These are phyloP conservation scores for Lyophyllum semitale DNA, from an alignment of 768 basidiomycete genomes.

Conservation along the genomic window DNA sequence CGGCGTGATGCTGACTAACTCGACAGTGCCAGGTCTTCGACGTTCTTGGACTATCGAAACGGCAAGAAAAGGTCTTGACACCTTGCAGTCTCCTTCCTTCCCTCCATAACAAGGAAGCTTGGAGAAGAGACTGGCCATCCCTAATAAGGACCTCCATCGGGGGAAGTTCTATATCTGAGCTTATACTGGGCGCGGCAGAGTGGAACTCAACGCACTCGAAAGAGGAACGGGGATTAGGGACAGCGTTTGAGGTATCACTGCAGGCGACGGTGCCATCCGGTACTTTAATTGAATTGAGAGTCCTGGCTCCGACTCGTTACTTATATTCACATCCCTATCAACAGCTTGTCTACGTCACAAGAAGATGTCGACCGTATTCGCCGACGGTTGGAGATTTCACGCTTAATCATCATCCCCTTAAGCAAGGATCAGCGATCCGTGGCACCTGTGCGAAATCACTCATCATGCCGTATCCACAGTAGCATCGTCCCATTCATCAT, in stretches of 20 bases:
- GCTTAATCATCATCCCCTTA: neutral
- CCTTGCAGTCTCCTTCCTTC: slow-evolving; percentile 45
- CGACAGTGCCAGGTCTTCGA: slow-evolving; percentile 51
- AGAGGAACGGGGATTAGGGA: neutral
- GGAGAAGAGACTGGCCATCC: slow-evolving; percentile 44
- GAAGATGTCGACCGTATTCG: neutral
- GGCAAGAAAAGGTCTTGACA: slow-evolving; percentile 44
- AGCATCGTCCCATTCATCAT: too few species aligned
- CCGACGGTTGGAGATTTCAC: neutral
- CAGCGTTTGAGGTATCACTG: neutral
- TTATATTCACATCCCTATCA: slow-evolving; percentile 3
- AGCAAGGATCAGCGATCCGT: neutral
- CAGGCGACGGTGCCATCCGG: neutral
- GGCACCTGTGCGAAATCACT: neutral
- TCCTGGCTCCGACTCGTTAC: neutral
- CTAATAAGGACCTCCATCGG: slow-evolving; percentile 45
- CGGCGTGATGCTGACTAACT: slow-evolving; percentile 44
- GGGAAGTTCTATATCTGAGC: slow-evolving; percentile 44
- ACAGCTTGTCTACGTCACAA: slow-evolving; percentile 2
- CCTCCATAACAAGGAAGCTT: slow-evolving; percentile 51
- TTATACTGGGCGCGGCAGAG: neutral
- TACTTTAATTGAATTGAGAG: neutral
- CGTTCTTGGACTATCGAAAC: slow-evolving; percentile 34
- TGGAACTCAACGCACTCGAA: neutral
- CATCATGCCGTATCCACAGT: neutral